Conservation (phyloP, 192 early-diverging fungal species). For the Entophlyctis helioformis region DNA sequence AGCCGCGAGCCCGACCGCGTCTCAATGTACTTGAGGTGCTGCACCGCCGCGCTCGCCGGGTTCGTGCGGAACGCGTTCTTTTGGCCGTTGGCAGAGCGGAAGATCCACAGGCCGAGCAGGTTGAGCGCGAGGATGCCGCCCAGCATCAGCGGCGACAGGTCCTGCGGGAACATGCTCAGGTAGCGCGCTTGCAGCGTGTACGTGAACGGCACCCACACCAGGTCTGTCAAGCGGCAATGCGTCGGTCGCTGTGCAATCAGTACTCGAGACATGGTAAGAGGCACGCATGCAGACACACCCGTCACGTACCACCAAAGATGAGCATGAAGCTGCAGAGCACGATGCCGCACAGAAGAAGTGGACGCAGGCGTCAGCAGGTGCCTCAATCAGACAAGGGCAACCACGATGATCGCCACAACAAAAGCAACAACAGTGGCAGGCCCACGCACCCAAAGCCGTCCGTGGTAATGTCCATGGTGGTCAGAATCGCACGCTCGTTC, state of each 20-base stretch:
- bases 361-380: too few relatives aligned
- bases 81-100: conserved; percentile 79
- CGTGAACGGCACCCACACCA: conserved; percentile 85
- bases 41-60: conserved; percentile 18
- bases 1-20: conserved; percentile 73
- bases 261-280: not conserved
- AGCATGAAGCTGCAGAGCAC: conserved; percentile 29
- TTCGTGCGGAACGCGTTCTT: conserved; percentile 79
- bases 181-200: conserved; percentile 87
- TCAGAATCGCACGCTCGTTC: conserved; percentile 71
- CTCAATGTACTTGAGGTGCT: conserved; percentile 70
- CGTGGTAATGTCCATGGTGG: conserved; percentile 96
- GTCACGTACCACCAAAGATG: conserved; percentile 26
- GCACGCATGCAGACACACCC: too few relatives aligned
- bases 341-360: too few relatives aligned
- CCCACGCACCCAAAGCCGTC: conserved; percentile 95
- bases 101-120: conserved; percentile 66
- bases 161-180: conserved; percentile 55
- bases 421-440: too few relatives aligned
- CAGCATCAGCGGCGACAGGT: conserved; percentile 22
- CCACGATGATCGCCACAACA: too few relatives aligned
- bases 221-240: conserved; percentile 47
- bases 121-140: conserved; percentile 40
- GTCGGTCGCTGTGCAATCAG: not conserved
- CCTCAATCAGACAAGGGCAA: too few relatives aligned